A percentile compares a stretch with the other conserved stretches of the same genome.
Conservation (phyloP, 768 basidiomycete species). For the Rickenella mellea region DNA sequence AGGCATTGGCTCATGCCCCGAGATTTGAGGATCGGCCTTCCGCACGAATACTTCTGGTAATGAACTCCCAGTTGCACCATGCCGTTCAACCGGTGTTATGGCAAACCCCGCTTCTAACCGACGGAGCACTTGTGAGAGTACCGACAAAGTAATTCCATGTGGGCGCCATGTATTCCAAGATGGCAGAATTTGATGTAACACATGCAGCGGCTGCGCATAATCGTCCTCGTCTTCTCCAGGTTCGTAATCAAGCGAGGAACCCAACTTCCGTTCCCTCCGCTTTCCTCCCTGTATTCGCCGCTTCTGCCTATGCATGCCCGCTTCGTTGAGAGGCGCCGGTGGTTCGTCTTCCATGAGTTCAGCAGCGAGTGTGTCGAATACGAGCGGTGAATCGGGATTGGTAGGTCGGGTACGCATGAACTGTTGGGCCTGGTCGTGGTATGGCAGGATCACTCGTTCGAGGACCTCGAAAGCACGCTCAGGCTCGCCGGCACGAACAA, state of each 20-base stretch:
- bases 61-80: too few species aligned
- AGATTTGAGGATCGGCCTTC: too few species aligned
- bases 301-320: constrained; percentile 18
- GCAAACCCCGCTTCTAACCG: constrained; percentile 45
- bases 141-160: constrained; percentile 38
- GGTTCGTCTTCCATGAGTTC: constrained; percentile 12
- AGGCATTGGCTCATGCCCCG: too few species aligned
- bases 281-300: constrained; percentile 18
- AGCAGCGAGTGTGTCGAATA: constrained; percentile 21
- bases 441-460: constrained; percentile 66
- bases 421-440: constrained; percentile 25
- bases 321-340: constrained; percentile 15
- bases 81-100: too few species aligned
- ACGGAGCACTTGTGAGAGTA: constrained; percentile 36
- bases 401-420: constrained; percentile 17
- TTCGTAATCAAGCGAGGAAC: constrained; percentile 3
- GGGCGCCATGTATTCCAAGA: constrained; percentile 58
- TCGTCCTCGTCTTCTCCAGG: constrained; percentile 24
- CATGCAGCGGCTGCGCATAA: constrained; percentile 47
- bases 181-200: constrained; percentile 56
- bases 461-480: constrained; percentile 77
- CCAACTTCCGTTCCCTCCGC: constrained; percentile 9
- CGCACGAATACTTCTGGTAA: too few species aligned
- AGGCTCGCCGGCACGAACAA: constrained; percentile 74
- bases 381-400: constrained; percentile 30